These are phyloP conservation scores for Adansonia madagascariensis DNA, from an alignment of 441 rosid species.

Conservation along the genomic window DNA sequence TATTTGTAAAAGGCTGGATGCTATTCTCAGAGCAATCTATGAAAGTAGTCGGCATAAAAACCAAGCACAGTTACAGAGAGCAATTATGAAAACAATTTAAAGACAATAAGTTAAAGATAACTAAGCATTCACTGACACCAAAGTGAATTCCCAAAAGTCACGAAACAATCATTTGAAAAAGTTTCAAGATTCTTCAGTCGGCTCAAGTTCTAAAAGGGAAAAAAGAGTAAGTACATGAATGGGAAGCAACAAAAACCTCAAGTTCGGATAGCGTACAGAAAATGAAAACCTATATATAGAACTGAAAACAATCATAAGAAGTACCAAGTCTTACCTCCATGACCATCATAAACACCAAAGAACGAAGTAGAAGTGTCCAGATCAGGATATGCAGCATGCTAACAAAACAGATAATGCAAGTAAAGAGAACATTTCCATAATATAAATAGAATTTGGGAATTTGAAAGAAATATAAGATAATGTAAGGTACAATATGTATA, in stretches of 20 bases:
- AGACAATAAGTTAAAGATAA: not conserved
- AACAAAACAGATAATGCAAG: constrained; percentile 26
- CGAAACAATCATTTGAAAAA: not conserved
- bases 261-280: constrained; percentile 13
- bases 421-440: constrained; percentile 14
- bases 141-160: not conserved
- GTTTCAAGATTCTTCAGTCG: not conserved
- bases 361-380: constrained; percentile 78
- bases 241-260: constrained; percentile 9
- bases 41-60: not conserved
- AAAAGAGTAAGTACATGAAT: not conserved
- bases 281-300: constrained; percentile 6
- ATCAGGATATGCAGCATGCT: constrained; percentile 88
- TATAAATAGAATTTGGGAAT: not conserved
- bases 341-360: constrained; percentile 99
- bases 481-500: not conserved
- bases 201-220: not conserved
- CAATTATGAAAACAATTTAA: not conserved
- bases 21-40: not conserved
- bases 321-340: constrained; percentile 78
- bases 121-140: not conserved
- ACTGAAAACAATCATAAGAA: constrained; percentile 15
- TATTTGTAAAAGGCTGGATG: not conserved
- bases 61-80: not conserved
- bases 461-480: constrained; percentile 7